A percentile compares a stretch with the other conserved stretches of the same genome.
Conservation (phyloP, 2,329 filamentous ascomycete genomes). For the Penicillium sp. region DNA sequence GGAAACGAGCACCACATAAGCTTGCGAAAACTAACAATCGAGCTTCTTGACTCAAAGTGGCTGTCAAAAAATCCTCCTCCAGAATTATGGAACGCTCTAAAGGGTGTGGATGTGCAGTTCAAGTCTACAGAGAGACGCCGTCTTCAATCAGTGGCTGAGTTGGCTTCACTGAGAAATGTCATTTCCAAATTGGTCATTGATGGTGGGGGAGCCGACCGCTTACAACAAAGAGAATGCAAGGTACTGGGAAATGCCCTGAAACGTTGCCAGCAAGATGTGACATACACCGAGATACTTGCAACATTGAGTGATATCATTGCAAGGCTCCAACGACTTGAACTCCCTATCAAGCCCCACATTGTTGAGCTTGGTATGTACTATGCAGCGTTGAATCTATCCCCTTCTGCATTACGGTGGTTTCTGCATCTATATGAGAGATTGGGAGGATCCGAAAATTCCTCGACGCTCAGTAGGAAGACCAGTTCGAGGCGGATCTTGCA, state of each 20-base stretch:
- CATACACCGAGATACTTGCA: slow-evolving; percentile 32
- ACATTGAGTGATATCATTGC: slow-evolving; percentile 30
- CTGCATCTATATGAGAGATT: slow-evolving; percentile 16
- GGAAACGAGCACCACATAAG: not conserved
- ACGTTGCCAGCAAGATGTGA: slow-evolving; percentile 22
- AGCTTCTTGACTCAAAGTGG: slow-evolving; percentile 26
- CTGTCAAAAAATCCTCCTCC: slow-evolving; percentile 14
- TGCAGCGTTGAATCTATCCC: slow-evolving; percentile 30
- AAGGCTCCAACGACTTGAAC: slow-evolving; percentile 24
- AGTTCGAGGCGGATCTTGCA: slow-evolving; percentile 22
- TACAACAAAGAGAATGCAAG: slow-evolving; percentile 2
- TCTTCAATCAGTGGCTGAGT: slow-evolving; percentile 1
- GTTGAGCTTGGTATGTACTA: slow-evolving; percentile 30
- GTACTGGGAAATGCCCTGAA: slow-evolving; percentile 21
- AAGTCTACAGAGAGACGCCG: slow-evolving; percentile 1
- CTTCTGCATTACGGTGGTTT: slow-evolving; percentile 29
- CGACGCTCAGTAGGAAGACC: not conserved
- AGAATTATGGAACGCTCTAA: slow-evolving; percentile 23
- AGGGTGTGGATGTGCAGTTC: slow-evolving; percentile 4
- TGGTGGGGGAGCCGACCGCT: not conserved
- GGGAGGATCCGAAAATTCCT: not conserved
- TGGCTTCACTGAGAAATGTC: slow-evolving; percentile 20
- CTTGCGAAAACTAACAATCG: slow-evolving; percentile 16
- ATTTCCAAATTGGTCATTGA: slow-evolving; percentile 26
- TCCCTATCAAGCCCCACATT: slow-evolving; percentile 9